These are phyloP conservation scores for Trichoderma sp. DNA, from an alignment of 2,329 filamentous ascomycete species.

Conservation along the genomic window DNA sequence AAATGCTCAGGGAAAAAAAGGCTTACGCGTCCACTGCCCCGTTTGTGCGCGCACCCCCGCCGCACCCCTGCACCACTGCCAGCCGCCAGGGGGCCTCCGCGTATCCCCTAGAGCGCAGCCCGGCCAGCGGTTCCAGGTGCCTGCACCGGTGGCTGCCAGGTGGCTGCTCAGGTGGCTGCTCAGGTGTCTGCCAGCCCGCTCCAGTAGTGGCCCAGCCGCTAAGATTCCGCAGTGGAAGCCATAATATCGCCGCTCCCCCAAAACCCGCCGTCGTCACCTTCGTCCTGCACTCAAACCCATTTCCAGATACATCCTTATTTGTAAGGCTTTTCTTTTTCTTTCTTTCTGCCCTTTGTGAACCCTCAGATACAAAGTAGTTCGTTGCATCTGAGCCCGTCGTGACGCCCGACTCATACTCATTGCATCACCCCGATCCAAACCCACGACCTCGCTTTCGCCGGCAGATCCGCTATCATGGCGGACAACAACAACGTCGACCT, in stretches of 20 bases:
- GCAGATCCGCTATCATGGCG: conserved; percentile 33
- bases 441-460: neutral
- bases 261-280: conserved; percentile 9
- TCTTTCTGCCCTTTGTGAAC: neutral
- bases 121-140: neutral
- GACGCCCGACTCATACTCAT: no score
- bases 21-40: conserved; percentile 32
- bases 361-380: neutral
- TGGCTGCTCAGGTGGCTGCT: neutral
- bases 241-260: conserved; percentile 17
- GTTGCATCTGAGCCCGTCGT: neutral
- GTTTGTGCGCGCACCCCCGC: conserved; percentile 18
- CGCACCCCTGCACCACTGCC: conserved; percentile 22
- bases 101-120: conserved; percentile 17
- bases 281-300: conserved; percentile 21
- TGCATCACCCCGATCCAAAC: neutral
- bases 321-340: neutral
- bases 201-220: conserved; percentile 8
- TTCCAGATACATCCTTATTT: conserved; percentile 21
- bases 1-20: conserved; percentile 19
- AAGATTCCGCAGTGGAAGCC: conserved; percentile 37
- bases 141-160: neutral
- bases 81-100: conserved; percentile 14
- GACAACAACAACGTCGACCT: conserved; percentile 48
- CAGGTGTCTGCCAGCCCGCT: neutral